Evolutionary conservation across 805 yeast genomes (phyloP).

Genomic region (Blastobotrys robertii): DNA sequence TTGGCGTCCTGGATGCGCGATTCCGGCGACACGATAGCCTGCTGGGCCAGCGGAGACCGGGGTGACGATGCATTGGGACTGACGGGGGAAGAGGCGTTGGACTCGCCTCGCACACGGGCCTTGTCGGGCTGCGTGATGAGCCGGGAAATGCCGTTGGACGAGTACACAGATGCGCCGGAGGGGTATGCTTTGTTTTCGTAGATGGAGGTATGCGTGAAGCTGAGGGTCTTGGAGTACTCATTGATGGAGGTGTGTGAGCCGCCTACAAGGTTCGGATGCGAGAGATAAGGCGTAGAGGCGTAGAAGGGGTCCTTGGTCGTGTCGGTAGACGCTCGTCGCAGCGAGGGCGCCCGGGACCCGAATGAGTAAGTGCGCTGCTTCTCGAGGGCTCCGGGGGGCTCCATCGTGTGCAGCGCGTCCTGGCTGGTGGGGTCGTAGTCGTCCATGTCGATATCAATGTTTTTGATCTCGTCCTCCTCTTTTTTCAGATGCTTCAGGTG

Average conservation of each 20-base stretch:
- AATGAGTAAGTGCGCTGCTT: background rate
- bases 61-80: too few species aligned
- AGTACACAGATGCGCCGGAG: slow-evolving; percentile 14
- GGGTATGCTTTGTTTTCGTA: slow-evolving; percentile 12
- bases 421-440: slow-evolving; percentile 16
- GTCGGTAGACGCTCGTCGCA: background rate
- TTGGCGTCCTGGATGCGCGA: too few species aligned
- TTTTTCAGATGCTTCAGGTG: slow-evolving; percentile 24
- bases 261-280: slow-evolving; percentile 14
- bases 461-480: slow-evolving; percentile 28
- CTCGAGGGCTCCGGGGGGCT: background rate
- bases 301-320: slow-evolving; percentile 12
- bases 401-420: background rate
- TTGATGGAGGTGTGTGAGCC: slow-evolving; percentile 16
- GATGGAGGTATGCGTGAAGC: slow-evolving; percentile 15
- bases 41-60: too few species aligned
- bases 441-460: slow-evolving; percentile 28
- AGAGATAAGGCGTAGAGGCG: slow-evolving; percentile 13
- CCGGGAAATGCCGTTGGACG: too few species aligned
- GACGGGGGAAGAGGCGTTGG: too few species aligned
- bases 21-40: too few species aligned
- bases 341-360: background rate
- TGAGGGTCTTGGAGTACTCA: slow-evolving; percentile 18
- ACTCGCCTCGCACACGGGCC: too few species aligned
- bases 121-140: too few species aligned